Conservation (phyloP, 2,329 filamentous ascomycete genomes). For the Rhinocladiella similis region DNA sequence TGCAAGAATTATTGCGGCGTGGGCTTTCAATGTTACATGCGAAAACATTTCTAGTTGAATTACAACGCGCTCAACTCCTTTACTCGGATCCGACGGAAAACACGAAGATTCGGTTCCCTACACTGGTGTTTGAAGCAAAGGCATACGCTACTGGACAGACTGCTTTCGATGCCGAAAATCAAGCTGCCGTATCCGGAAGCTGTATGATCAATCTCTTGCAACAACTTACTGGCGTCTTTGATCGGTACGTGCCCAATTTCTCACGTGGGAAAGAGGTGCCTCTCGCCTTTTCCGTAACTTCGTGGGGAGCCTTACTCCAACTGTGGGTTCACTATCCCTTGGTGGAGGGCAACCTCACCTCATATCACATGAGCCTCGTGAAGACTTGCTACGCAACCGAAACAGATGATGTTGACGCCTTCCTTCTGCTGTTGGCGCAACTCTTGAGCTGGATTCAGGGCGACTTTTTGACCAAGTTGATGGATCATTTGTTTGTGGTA, state of each 20-base stretch:
- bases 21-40: background rate
- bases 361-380: conserved; percentile 4
- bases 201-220: conserved; percentile 17
- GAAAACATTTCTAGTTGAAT: background rate
- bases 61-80: conserved; percentile 6
- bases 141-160: conserved; percentile 22
- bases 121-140: conserved; percentile 24
- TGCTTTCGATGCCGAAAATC: conserved; percentile 24
- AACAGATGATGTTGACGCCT: background rate
- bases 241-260: conserved; percentile 6
- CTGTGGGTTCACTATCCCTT: conserved; percentile 20
- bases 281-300: conserved; percentile 27
- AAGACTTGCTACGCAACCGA: background rate
- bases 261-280: conserved; percentile 8
- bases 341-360: background rate
- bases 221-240: conserved; percentile 8
- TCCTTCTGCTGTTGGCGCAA: background rate
- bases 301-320: conserved; percentile 24
- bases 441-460: background rate
- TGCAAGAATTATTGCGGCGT: background rate
- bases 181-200: conserved; percentile 24
- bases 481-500: background rate
- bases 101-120: conserved; percentile 20
- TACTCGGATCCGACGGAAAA: conserved; percentile 18
- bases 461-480: conserved; percentile 1